A percentile compares a stretch with the other conserved stretches of the same genome.
Evolutionary conservation across 176 grass and related monocot genomes (phyloP).

Genomic region (Ensete glaucum): DNA sequence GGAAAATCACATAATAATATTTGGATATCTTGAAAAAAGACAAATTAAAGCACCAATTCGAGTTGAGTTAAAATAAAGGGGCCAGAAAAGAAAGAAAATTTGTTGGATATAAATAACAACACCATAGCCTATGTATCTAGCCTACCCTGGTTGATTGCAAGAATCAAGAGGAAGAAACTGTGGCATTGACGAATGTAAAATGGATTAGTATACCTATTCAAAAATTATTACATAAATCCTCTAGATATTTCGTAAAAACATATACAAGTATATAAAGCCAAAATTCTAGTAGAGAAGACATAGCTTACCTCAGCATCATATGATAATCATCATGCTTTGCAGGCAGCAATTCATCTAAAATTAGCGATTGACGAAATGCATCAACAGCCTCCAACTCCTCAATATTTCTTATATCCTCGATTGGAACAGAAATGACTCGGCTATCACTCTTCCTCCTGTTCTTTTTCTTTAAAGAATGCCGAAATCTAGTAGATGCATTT

Average conservation of each 20-base stretch:
- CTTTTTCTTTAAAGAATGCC: slow-evolving; percentile 20
- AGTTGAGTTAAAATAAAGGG: not conserved
- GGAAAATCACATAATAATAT: too few relatives aligned
- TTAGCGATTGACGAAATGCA: slow-evolving; percentile 57
- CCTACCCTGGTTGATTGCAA: not conserved
- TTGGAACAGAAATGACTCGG: slow-evolving; percentile 35
- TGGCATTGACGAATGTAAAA: not conserved
- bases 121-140: too few relatives aligned
- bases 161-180: not conserved
- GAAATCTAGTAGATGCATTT: slow-evolving; percentile 11
- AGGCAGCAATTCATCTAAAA: slow-evolving; percentile 75
- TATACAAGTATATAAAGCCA: not conserved
- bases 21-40: too few relatives aligned
- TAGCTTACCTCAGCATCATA: slow-evolving; percentile 67
- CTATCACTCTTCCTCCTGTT: slow-evolving; percentile 11
- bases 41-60: too few relatives aligned
- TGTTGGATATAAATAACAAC: too few relatives aligned
- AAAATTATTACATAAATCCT: not conserved
- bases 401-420: slow-evolving; percentile 84
- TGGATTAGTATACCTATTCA: too few relatives aligned
- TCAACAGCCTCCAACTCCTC: slow-evolving; percentile 70
- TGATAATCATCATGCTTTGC: slow-evolving; percentile 92
- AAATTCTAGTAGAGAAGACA: slow-evolving; percentile 10
- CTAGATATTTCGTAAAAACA: not conserved
- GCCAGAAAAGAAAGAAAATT: not conserved